phyloP scores from a whole-genome alignment of 1,284 basidiomycete genomes.

The Sporisorium sorghi region DNA sequence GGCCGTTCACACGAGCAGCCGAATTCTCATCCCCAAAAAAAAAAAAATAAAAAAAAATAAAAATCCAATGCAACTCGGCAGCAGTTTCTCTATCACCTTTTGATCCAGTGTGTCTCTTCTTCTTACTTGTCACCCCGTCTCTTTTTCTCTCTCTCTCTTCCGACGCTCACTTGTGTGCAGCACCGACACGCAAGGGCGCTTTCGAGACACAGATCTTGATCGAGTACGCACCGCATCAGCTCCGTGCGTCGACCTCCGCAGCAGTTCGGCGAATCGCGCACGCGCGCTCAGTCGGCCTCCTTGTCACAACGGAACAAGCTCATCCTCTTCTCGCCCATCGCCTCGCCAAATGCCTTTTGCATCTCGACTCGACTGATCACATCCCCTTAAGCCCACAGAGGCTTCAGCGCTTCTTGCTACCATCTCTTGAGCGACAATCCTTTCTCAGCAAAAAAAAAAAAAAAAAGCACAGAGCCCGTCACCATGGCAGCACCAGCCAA shows the following conservation, averaged over 20 bases:
- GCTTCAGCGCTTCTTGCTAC: background rate
- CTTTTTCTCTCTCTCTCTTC: background rate
- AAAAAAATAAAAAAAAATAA: no score
- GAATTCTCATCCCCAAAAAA: slow-evolving; percentile 1
- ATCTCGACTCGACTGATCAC: background rate
- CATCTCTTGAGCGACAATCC: background rate
- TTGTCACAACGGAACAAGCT: background rate
- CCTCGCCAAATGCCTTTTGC: background rate
- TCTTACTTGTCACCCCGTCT: background rate
- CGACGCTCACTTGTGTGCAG: background rate
- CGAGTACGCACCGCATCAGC: background rate
- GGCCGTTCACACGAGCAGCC: slow-evolving; percentile 22
- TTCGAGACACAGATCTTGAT: background rate
- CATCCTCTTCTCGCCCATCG: slow-evolving; percentile 2
- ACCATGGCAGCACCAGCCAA: slow-evolving; percentile 49
- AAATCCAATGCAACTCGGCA: slow-evolving; percentile 3
- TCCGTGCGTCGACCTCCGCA: background rate
- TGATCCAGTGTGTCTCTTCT: no score
- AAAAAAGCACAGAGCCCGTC: background rate
- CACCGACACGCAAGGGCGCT: background rate
- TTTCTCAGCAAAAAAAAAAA: no score
- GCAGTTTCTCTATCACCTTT: background rate
- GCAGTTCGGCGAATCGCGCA: background rate
- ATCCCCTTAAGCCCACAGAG: background rate
- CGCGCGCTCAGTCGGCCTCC: slow-evolving; percentile 1